Evolutionary conservation across 495 filamentous ascomycete species (phyloP).

Genomic region (Xeromyces bisporus): DNA sequence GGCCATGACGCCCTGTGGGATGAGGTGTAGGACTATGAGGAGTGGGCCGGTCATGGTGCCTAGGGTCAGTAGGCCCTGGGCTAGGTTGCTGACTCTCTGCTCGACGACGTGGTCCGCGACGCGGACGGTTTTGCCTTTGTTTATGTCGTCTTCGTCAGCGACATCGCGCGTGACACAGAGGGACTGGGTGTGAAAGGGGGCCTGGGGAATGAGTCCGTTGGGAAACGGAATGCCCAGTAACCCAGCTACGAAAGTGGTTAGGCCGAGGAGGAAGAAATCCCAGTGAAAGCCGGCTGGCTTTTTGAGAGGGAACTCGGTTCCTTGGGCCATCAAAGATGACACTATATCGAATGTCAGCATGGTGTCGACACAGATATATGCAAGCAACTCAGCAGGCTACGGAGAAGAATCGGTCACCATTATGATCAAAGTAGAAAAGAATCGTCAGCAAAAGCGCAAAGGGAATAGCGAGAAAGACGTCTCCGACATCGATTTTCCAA

Average conservation of each 20-base stretch:
- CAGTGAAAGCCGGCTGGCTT: constrained; percentile 95
- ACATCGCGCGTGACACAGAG: constrained; percentile 57
- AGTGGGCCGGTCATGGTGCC: constrained; percentile 82
- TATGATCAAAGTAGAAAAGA: constrained; percentile 89
- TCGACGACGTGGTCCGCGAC: constrained; percentile 65
- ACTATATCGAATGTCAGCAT: constrained; percentile 26
- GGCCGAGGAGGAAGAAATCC: constrained; percentile 82
- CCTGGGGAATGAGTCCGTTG: constrained; percentile 85
- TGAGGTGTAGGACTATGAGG: constrained; percentile 63
- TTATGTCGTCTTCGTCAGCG: constrained; percentile 37
- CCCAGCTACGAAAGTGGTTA: constrained; percentile 72
- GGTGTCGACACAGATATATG: neutral
- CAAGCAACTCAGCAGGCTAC: neutral
- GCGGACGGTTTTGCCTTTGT: constrained; percentile 45
- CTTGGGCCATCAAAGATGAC: constrained; percentile 78
- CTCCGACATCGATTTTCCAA: constrained; percentile 59
- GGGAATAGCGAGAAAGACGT: constrained; percentile 77
- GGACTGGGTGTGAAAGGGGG: constrained; percentile 78
- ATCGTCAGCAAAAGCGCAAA: constrained; percentile 77
- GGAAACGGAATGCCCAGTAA: constrained; percentile 79
- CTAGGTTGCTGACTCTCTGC: constrained; percentile 75
- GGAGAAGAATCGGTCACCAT: constrained; percentile 31
- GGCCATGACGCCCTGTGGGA: constrained; percentile 75
- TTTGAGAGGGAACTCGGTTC: constrained; percentile 74
- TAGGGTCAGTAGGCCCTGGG: constrained; percentile 66